Base-by-base conservation (phyloP, 805 yeast species). In the Cyberlindnera veronae region DNA sequence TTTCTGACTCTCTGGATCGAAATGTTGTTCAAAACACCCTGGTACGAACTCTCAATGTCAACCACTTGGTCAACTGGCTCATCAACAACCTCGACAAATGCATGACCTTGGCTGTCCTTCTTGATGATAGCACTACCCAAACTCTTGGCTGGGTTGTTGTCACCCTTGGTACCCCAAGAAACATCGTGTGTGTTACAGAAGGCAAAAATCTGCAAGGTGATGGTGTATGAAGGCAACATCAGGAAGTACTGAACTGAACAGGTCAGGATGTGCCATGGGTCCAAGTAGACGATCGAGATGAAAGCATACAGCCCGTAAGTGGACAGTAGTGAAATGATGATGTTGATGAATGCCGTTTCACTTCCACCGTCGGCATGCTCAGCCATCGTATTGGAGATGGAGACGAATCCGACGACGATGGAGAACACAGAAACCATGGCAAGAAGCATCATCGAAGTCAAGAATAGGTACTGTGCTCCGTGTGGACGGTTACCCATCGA, bases 91-190 rank as follows among this genome's bases (percentile, higher is more conserved):
- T 82, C 88, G 31, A 84, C 85, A 28, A 85, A 79, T 57, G 83
- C 89, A 46, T 79, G 82, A 39, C 95, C 95, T 32, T 79, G 69
- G 37, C 77, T 86, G 50, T 78, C 79, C 54, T 79, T 81, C 43
- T 74, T 80, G 45, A 84, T 80, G 24, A 84, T 83, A 33, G 91
- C 93, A 36, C 82, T 78, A 46, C 95, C 95, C 34, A 81, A 67
- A 44, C 74, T 79, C 50, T 75, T 75, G 22, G 77, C 76, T 35
- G 81, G 82, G 49, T 76, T 76, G 55, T 84, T 86, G 46, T 87
- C 96, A 51, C 99, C 99, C 61, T 91, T 91, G 2, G 99, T 91
- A 64, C 99, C 99, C 99, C 99, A 91, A 0, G 96, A 85, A 36
- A 93, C 96, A 69, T 91, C 99, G 65, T 91, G 98, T 3, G 97